Evolutionary conservation across 306 rosid species (phyloP).

Genomic region (Lablab purpureus): DNA sequence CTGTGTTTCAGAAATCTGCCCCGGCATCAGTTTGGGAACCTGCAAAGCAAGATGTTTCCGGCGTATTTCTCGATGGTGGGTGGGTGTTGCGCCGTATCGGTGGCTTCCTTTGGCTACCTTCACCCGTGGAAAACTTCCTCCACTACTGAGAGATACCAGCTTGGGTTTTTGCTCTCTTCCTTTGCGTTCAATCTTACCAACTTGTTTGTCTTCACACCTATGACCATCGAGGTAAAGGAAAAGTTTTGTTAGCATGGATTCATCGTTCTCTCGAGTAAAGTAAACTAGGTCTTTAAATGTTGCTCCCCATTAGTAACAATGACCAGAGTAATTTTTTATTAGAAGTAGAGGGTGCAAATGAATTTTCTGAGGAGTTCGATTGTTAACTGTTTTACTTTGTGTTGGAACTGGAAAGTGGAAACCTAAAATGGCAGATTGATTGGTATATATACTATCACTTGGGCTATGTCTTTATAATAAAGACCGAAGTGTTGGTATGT

Average conservation of each 20-base stretch:
- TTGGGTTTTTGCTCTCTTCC: constrained; percentile 88
- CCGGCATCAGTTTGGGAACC: constrained; percentile 96
- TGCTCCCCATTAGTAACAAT: constrained; percentile 1
- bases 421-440: not conserved
- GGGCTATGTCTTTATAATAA: not conserved
- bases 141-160: constrained; percentile 82
- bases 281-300: constrained; percentile 7
- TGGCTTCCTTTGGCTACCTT: constrained; percentile 82
- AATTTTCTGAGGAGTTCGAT: constrained; percentile 1
- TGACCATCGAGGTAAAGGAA: constrained; percentile 84
- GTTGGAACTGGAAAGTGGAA: not conserved
- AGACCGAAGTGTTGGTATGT: not conserved
- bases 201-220: constrained; percentile 89
- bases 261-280: not conserved
- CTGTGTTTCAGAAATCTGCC: constrained; percentile 76
- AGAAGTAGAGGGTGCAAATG: constrained; percentile 1
- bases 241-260: not conserved
- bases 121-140: constrained; percentile 93
- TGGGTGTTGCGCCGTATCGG: constrained; percentile 72
- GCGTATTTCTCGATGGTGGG: constrained; percentile 91
- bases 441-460: not conserved
- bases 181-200: constrained; percentile 86
- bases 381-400: not conserved
- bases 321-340: not conserved
- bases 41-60: constrained; percentile 99